These are phyloP conservation scores for Coemansia biformis DNA, from an alignment of 192 early-diverging fungal species.

Conservation along the genomic window DNA sequence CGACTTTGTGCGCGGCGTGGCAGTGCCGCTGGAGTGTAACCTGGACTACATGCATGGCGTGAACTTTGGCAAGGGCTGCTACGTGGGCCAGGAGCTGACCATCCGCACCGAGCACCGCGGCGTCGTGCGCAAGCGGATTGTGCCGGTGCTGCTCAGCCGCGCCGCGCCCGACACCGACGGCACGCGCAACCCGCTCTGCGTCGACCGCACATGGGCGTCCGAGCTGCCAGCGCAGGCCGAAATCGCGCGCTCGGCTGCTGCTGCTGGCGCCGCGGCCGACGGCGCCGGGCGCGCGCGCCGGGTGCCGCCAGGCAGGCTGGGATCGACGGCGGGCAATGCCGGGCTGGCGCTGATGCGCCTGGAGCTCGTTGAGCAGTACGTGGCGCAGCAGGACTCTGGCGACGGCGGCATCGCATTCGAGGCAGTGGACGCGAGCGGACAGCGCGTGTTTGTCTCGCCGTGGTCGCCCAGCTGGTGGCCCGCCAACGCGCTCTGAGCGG, in stretches of 20 bases:
- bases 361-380: constrained; percentile 55
- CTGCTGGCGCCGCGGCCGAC: constrained; percentile 4
- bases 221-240: constrained; percentile 10
- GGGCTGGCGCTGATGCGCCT: constrained; percentile 83
- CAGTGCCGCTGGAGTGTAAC: constrained; percentile 87
- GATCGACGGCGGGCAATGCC: constrained; percentile 66
- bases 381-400: constrained; percentile 6
- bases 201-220: constrained; percentile 9
- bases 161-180: constrained; percentile 5
- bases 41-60: constrained; percentile 91
- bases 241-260: constrained; percentile 37
- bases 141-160: constrained; percentile 58
- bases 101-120: constrained; percentile 95
- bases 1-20: constrained; percentile 64
- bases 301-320: constrained; percentile 60
- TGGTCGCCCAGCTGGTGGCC: constrained; percentile 48
- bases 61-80: constrained; percentile 96
- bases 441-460: constrained; percentile 23
- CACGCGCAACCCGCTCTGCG: constrained; percentile 5
- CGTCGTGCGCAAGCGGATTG: constrained; percentile 84
- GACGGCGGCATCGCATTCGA: constrained; percentile 11
- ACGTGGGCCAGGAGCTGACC: constrained; percentile 97
- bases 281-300: constrained; percentile 25
- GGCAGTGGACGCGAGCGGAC: constrained; percentile 16
- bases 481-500: neutral